Evolutionary conservation across 192 early-diverging fungal species (phyloP).

Genomic region (Lobosporangium transversale): DNA sequence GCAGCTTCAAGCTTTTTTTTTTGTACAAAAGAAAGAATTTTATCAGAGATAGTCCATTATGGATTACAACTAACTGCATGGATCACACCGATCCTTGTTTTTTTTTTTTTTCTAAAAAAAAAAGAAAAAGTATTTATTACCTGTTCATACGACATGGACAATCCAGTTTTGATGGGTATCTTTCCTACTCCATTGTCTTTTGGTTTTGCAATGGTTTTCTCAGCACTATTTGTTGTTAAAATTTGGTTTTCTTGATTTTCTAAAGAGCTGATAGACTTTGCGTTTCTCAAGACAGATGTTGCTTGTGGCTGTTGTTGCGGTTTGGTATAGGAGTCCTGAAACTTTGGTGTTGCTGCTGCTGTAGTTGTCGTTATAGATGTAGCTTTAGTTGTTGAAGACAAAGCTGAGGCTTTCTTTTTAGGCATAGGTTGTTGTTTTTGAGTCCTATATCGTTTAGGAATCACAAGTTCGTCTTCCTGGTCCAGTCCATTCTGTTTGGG

Average conservation of each 20-base stretch:
- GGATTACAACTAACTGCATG: too few relatives aligned
- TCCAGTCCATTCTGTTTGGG: neutral
- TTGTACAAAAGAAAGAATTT: neutral
- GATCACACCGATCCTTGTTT: too few relatives aligned
- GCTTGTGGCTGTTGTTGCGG: neutral
- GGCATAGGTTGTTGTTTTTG: slow-evolving; percentile 18
- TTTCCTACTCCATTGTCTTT: slow-evolving; percentile 2
- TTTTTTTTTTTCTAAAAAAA: neutral
- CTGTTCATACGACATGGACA: slow-evolving; percentile 18
- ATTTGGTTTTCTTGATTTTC: neutral
- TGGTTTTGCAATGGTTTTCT: neutral
- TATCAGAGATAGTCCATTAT: neutral
- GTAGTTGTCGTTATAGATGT: too few relatives aligned
- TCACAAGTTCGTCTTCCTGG: slow-evolving; percentile 9
- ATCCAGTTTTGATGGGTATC: neutral
- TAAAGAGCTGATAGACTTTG: neutral
- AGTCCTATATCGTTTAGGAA: slow-evolving; percentile 3
- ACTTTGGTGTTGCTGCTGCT: too few relatives aligned
- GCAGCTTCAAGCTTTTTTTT: slow-evolving; percentile 27
- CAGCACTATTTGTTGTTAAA: neutral
- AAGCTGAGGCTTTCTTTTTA: slow-evolving; percentile 11
- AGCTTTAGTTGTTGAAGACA: too few relatives aligned
- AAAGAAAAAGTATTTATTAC: neutral
- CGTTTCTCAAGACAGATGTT: too few relatives aligned
- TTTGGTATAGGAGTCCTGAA: neutral